Conservation (phyloP, 2,329 filamentous ascomycete genomes). For the Pseudogymnoascus sp. region DNA sequence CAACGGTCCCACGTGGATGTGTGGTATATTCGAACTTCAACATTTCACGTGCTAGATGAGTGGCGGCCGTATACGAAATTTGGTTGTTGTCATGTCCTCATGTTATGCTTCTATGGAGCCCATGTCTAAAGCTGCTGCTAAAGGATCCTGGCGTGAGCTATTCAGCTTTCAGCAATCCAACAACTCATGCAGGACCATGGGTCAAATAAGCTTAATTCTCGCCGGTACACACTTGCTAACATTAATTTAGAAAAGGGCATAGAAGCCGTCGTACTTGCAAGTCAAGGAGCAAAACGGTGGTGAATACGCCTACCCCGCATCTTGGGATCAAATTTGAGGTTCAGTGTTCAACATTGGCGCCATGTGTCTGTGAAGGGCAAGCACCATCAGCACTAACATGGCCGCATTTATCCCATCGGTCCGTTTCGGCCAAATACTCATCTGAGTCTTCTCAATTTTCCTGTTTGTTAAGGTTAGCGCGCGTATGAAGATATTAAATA, state of each 20-base stretch:
- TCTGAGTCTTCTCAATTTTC: neutral
- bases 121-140: neutral
- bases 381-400: neutral
- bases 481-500: neutral
- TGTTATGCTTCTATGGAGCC: neutral
- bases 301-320: neutral
- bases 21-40: neutral
- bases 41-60: neutral
- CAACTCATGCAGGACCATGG: neutral
- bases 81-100: neutral
- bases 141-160: neutral
- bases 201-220: neutral
- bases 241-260: neutral
- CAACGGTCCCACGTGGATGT: neutral
- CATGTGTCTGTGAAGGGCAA: neutral
- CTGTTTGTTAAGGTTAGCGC: neutral
- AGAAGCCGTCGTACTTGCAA: neutral
- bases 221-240: neutral
- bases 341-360: neutral
- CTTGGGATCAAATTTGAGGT: neutral
- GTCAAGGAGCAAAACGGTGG: neutral
- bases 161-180: neutral
- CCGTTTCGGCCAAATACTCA: neutral
- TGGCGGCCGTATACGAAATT: neutral
- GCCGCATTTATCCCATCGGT: neutral